These are phyloP conservation scores for Saccharomycopsis babjevae DNA, from an alignment of 805 yeast species.

Conservation along the genomic window DNA sequence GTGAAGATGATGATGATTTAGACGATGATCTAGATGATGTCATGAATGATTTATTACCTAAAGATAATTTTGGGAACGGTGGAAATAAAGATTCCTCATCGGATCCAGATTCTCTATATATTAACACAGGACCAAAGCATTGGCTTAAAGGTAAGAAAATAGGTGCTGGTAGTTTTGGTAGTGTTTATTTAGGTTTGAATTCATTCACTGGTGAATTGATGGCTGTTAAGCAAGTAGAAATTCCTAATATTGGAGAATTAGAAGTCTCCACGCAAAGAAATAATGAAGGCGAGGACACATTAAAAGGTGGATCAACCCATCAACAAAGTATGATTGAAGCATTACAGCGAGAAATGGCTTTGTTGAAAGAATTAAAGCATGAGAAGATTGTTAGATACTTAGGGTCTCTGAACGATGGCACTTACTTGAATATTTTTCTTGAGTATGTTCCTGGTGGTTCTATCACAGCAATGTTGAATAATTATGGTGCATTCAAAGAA, in stretches of 20 bases:
- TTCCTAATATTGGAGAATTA: constrained; percentile 37
- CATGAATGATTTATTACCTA: not conserved
- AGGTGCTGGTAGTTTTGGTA: constrained; percentile 93
- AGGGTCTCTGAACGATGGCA: constrained; percentile 30
- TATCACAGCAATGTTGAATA: constrained; percentile 44
- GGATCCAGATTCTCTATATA: constrained; percentile 19
- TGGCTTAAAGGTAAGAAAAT: constrained; percentile 93
- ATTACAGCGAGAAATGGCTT: constrained; percentile 38
- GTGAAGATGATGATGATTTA: constrained; percentile 4
- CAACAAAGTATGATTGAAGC: constrained; percentile 53
- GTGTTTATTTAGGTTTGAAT: constrained; percentile 86
- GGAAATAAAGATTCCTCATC: constrained; percentile 24
- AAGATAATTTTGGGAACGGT: constrained; percentile 7
- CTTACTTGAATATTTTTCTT: constrained; percentile 20
- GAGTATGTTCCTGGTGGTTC: constrained; percentile 40
- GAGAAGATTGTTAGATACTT: constrained; percentile 50
- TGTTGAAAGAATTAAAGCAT: constrained; percentile 44
- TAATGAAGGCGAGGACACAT: constrained; percentile 7
- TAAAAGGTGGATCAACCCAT: constrained; percentile 8
- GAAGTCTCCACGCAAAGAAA: constrained; percentile 22
- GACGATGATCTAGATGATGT: constrained; percentile 12
- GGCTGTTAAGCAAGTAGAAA: constrained; percentile 92
- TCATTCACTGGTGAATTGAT: constrained; percentile 87
- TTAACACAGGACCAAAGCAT: constrained; percentile 50
- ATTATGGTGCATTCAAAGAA: constrained; percentile 54